These are phyloP conservation scores for Tanacetum coccineum DNA, from an alignment of 129 eudicot species.

Conservation along the genomic window DNA sequence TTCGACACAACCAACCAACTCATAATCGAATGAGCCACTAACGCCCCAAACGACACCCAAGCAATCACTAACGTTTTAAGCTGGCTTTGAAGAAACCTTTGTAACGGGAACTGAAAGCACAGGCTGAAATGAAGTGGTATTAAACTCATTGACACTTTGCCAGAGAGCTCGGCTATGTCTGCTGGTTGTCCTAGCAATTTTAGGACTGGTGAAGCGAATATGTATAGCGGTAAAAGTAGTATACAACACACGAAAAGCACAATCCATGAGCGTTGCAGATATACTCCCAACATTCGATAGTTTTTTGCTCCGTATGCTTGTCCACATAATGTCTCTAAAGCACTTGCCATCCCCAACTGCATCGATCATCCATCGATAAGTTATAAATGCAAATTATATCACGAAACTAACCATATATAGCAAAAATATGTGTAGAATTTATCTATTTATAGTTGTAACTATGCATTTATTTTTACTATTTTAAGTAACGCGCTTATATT, in stretches of 20 bases:
- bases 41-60: conserved; percentile 53
- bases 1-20: conserved; percentile 55
- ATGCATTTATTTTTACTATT: no score
- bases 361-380: background rate
- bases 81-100: conserved; percentile 83
- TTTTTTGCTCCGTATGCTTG: conserved; percentile 88
- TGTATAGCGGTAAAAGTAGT: conserved; percentile 41
- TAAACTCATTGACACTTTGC: conserved; percentile 43
- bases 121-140: conserved; percentile 81
- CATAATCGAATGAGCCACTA: conserved; percentile 45
- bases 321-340: conserved; percentile 84
- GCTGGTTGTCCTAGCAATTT: conserved; percentile 67
- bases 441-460: background rate
- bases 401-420: no score
- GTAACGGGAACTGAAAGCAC: conserved; percentile 66
- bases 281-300: conserved; percentile 70
- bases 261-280: conserved; percentile 85
- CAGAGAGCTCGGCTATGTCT: conserved; percentile 74
- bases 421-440: background rate
- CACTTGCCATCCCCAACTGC: conserved; percentile 93
- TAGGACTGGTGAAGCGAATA: conserved; percentile 64
- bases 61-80: conserved; percentile 61
- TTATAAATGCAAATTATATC: background rate
- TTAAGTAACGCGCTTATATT: no score
- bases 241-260: conserved; percentile 55